These are phyloP conservation scores for Neonectria neomacrospora DNA, from an alignment of 2,329 filamentous ascomycete species.

Conservation along the genomic window DNA sequence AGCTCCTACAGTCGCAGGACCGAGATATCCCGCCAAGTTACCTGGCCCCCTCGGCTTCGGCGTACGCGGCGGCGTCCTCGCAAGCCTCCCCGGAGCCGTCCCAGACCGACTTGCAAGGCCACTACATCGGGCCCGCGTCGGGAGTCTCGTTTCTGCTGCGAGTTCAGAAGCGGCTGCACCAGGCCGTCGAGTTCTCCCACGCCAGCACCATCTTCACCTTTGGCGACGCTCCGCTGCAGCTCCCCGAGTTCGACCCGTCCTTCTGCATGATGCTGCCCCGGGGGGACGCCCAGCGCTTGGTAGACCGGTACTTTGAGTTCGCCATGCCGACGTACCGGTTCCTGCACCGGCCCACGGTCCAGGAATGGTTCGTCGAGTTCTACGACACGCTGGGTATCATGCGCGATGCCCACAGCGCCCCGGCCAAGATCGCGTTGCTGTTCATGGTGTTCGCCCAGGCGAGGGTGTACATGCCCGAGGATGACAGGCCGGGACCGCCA, in stretches of 20 bases:
- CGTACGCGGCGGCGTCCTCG: slow-evolving; percentile 29
- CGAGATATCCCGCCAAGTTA: slow-evolving; percentile 26
- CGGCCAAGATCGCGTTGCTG: slow-evolving; percentile 55
- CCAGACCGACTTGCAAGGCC: slow-evolving; percentile 47
- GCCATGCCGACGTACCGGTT: slow-evolving; percentile 67
- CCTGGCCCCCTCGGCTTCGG: slow-evolving; percentile 6
- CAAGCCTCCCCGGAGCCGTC: slow-evolving; percentile 45
- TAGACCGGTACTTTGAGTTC: slow-evolving; percentile 66
- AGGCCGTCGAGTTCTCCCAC: slow-evolving; percentile 38
- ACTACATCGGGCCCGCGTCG: slow-evolving; percentile 48
- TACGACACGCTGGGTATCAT: slow-evolving; percentile 49
- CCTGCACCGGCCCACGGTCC: slow-evolving; percentile 62
- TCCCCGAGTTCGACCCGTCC: slow-evolving; percentile 49
- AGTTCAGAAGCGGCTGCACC: slow-evolving; percentile 47
- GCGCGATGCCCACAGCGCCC: slow-evolving; percentile 37
- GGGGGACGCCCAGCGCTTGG: slow-evolving; percentile 49
- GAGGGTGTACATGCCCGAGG: slow-evolving; percentile 52
- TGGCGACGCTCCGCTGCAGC: slow-evolving; percentile 59
- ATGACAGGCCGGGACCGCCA: slow-evolving; percentile 39
- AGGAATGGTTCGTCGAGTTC: slow-evolving; percentile 59
- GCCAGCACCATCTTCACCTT: slow-evolving; percentile 58
- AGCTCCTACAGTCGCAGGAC: slow-evolving; percentile 6
- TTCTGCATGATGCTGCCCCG: slow-evolving; percentile 55
- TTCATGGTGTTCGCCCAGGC: slow-evolving; percentile 64
- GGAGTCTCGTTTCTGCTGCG: slow-evolving; percentile 46